phyloP scores from a whole-genome alignment of 768 basidiomycete genomes.

The Phylloporus rhodoxanthus region DNA sequence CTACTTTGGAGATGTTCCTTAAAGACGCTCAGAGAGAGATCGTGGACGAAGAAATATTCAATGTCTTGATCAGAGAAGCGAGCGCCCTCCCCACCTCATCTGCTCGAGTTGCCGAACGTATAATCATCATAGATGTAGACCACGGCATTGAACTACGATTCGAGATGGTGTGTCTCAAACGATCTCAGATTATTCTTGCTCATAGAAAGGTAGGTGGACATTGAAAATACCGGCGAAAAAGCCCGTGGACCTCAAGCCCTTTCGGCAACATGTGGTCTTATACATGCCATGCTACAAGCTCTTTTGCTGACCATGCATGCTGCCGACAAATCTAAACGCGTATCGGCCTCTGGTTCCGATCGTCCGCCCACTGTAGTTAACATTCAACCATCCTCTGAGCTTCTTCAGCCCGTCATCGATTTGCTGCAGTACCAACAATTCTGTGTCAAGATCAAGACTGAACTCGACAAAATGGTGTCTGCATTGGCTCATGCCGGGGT shows the following conservation, averaged over 20 bases:
- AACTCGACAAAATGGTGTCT: slow-evolving; percentile 46
- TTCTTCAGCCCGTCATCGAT: slow-evolving; percentile 74
- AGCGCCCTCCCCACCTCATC: slow-evolving; percentile 68
- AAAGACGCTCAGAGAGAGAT: slow-evolving; percentile 61
- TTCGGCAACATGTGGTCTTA: slow-evolving; percentile 53
- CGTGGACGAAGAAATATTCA: slow-evolving; percentile 77
- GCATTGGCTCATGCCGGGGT: slow-evolving; percentile 54
- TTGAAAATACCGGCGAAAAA: slow-evolving; percentile 11
- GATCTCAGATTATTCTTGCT: background rate
- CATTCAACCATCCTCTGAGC: slow-evolving; percentile 33
- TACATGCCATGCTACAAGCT: slow-evolving; percentile 58
- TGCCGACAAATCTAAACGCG: slow-evolving; percentile 38
- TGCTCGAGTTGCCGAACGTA: slow-evolving; percentile 71
- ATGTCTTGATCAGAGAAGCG: slow-evolving; percentile 69
- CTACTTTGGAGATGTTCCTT: slow-evolving; percentile 47
- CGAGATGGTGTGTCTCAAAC: slow-evolving; percentile 52
- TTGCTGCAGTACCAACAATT: slow-evolving; percentile 76
- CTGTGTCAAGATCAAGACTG: slow-evolving; percentile 53
- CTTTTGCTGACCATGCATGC: slow-evolving; percentile 60
- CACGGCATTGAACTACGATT: slow-evolving; percentile 63
- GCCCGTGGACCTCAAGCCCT: slow-evolving; percentile 13
- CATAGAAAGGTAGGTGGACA: slow-evolving; percentile 31
- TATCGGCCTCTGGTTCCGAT: slow-evolving; percentile 24
- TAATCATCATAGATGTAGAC: slow-evolving; percentile 73
- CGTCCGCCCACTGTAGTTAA: slow-evolving; percentile 20